phyloP scores from a whole-genome alignment of 2,329 filamentous ascomycete species.

The Fusarium multiceps region DNA sequence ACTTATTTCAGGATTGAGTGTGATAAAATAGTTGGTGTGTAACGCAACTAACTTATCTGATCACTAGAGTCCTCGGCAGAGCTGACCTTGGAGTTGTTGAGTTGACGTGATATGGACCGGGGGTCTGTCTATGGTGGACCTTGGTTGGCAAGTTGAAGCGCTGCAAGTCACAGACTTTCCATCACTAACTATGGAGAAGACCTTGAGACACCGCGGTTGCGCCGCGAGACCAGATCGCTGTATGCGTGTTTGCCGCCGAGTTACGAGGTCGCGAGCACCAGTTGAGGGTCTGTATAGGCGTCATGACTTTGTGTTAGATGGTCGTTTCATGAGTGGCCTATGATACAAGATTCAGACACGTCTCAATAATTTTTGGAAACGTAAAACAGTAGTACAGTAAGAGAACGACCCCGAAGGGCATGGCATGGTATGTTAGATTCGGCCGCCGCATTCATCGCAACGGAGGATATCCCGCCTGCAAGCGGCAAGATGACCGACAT shows the following conservation, averaged over 20 bases:
- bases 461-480: slow-evolving; percentile 36
- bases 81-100: slow-evolving; percentile 31
- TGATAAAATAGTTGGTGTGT: neutral
- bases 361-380: slow-evolving; percentile 4
- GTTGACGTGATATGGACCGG: slow-evolving; percentile 26
- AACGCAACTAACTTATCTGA: slow-evolving; percentile 7
- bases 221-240: slow-evolving; percentile 26
- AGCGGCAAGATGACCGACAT: slow-evolving; percentile 43
- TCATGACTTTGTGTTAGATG: neutral
- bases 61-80: slow-evolving; percentile 20
- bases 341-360: slow-evolving; percentile 5
- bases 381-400: neutral
- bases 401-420: neutral
- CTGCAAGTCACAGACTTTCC: slow-evolving; percentile 27
- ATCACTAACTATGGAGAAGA: slow-evolving; percentile 31
- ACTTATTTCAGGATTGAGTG: slow-evolving; percentile 4
- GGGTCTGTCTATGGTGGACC: slow-evolving; percentile 24
- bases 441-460: slow-evolving; percentile 11
- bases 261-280: slow-evolving; percentile 1
- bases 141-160: slow-evolving; percentile 32
- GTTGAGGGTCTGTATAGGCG: neutral
- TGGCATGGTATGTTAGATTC: neutral
- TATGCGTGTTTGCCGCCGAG: slow-evolving; percentile 25
- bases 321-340: neutral
- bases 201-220: slow-evolving; percentile 39